Base-by-base conservation (phyloP, 2,329 filamentous ascomycete species). In the Epichloe scottii region DNA sequence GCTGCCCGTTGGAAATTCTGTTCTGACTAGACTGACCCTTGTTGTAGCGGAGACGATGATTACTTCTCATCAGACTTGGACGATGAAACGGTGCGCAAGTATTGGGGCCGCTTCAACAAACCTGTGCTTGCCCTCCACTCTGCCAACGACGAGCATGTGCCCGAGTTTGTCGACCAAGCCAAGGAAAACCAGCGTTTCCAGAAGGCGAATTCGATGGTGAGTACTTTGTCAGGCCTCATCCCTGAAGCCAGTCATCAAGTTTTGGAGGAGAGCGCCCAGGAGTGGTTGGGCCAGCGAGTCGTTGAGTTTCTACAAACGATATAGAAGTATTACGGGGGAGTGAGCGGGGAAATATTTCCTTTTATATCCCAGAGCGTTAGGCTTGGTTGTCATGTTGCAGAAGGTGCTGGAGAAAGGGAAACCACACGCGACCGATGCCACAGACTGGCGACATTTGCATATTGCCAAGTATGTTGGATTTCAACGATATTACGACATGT, bases 61-160 rank as follows among this genome's bases (percentile, higher is more conserved):
- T 88, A 86, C 62, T 95, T 95, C 68, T 90, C 85, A n/a, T 82
- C 81, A 3, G 86, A 93, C 62, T 68, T 93, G n/a, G 65, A 71
- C 0, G 68, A 75, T 34, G 71, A 77, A 34, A 71, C 73, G 17
- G 69, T 89, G 6, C 61, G 66, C 23, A 63, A 63, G 14, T 84
- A 83, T n/a, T 95, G 91, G 76, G 77, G 81, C 3, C 69, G 68
- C 47, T 70, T 88, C 51, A 68, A 71, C 42, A 74, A 77, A 49
- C 78, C 80, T 1, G 65, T 88, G 1, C 68, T 86, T 56, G 78
- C 87, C 17, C 62, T 89, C 34, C 79, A 81, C 53, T 83, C 83
- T 1, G 82, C 71, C 5, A 66, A 73, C 42, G 87, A 91, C 63
- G 81, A 87, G 63, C 80, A 73, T 60, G 75, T 88, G 2, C 80